phyloP scores from a whole-genome alignment of 2,329 filamentous ascomycete species.

The Fusarium poae region DNA sequence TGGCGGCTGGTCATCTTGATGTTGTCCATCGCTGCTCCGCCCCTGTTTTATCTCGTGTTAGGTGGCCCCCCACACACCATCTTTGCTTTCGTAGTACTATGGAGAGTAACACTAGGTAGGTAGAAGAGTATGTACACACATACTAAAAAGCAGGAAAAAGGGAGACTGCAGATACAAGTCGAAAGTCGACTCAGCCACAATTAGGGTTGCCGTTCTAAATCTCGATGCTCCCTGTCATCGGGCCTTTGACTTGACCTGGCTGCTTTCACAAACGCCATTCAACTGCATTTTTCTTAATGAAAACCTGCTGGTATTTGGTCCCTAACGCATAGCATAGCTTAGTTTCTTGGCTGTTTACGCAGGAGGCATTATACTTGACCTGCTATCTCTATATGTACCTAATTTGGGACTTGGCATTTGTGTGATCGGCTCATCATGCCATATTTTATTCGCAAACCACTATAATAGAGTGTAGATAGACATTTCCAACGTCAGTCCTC shows the following conservation, averaged over 20 bases:
- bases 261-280: conserved; percentile 25
- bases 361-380: conserved; percentile 8
- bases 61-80: conserved; percentile 52
- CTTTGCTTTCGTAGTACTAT: conserved; percentile 16
- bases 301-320: conserved; percentile 20
- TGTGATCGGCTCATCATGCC: neutral
- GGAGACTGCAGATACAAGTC: neutral
- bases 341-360: conserved; percentile 24
- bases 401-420: conserved; percentile 8
- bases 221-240: conserved; percentile 39
- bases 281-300: conserved; percentile 8
- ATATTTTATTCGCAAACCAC: conserved; percentile 3
- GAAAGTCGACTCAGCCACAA: conserved; percentile 38
- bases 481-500: neutral
- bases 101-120: neutral
- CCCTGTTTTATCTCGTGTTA: conserved; percentile 51
- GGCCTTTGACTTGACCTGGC: conserved; percentile 21
- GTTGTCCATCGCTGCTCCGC: conserved; percentile 22
- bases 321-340: conserved; percentile 12
- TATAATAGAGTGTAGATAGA: neutral
- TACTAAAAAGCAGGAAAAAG: neutral
- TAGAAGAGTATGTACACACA: neutral
- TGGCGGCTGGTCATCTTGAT: conserved; percentile 35
- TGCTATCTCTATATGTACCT: neutral
- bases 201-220: conserved; percentile 26